phyloP scores from a whole-genome alignment of 352 stramenopile genomes.

The Pythium chondricola region DNA sequence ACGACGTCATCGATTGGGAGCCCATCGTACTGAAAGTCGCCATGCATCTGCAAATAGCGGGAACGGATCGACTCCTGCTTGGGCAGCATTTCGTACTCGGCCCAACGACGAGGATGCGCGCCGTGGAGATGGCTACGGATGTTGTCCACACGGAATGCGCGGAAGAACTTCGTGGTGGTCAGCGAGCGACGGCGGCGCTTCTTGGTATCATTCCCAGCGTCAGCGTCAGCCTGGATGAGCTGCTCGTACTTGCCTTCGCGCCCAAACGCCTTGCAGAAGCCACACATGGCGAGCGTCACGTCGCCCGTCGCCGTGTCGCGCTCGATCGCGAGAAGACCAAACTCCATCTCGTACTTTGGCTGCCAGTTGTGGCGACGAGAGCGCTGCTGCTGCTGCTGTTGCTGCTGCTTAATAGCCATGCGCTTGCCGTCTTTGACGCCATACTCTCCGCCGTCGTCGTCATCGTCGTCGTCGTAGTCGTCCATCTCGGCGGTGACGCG shows the following conservation, averaged over 20 bases:
- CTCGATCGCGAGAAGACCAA: conserved; percentile 64
- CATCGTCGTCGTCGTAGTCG: conserved; percentile 36
- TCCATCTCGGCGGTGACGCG: conserved; percentile 22
- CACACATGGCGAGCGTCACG: conserved; percentile 76
- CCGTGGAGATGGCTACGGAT: conserved; percentile 81
- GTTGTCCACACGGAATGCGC: conserved; percentile 79
- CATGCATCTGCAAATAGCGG: conserved; percentile 56
- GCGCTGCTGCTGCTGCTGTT: conserved; percentile 25
- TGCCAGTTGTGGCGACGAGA: conserved; percentile 74
- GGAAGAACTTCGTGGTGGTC: conserved; percentile 86
- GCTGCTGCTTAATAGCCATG: conserved; percentile 22
- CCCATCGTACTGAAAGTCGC: conserved; percentile 59
- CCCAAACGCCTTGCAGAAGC: conserved; percentile 80
- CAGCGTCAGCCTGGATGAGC: conserved; percentile 41
- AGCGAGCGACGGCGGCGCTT: conserved; percentile 69
- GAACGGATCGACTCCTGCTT: conserved; percentile 61
- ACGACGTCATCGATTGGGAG: conserved; percentile 70
- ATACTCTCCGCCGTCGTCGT: conserved; percentile 27
- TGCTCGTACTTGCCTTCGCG: conserved; percentile 74
- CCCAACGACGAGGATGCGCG: conserved; percentile 66
- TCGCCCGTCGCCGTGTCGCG: conserved; percentile 53
- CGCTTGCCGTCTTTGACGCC: conserved; percentile 28
- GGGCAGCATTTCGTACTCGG: conserved; percentile 71
- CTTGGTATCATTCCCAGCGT: conserved; percentile 48
- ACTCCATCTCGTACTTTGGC: conserved; percentile 79